Percentiles rank a stretch among this genome's conserved stretches.
These are phyloP conservation scores for Penicillium sp. DNA, from an alignment of 2,329 filamentous ascomycete species.

Conservation along the genomic window DNA sequence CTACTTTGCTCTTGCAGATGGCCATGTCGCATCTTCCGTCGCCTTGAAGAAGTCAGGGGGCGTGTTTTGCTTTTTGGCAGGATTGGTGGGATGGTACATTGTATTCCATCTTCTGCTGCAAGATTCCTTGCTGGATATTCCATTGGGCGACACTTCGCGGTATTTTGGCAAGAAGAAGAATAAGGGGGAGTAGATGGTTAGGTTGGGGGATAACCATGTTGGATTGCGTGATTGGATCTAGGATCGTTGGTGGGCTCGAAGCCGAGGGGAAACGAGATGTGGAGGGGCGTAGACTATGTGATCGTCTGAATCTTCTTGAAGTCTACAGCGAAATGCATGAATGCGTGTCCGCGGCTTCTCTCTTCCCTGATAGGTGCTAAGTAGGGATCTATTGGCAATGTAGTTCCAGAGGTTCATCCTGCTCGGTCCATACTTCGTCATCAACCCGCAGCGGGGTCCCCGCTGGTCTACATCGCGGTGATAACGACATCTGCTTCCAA, in stretches of 20 bases:
- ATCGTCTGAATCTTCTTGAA: no score
- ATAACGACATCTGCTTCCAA: constrained; percentile 21
- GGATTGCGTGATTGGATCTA: constrained; percentile 2
- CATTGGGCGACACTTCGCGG: constrained; percentile 44
- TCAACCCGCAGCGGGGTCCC: constrained; percentile 2
- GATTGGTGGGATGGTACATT: constrained; percentile 49
- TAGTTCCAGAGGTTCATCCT: no score
- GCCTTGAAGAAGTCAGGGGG: constrained; percentile 47
- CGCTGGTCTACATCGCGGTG: constrained; percentile 1
- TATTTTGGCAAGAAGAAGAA: constrained; percentile 38
- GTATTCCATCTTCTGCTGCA: constrained; percentile 45
- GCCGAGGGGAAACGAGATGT: no score
- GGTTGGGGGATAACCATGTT: no score
- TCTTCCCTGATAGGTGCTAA: no score
- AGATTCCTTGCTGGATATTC: constrained; percentile 40
- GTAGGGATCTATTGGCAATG: no score
- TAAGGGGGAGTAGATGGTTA: constrained; percentile 9
- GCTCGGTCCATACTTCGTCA: no score
- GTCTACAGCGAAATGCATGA: no score
- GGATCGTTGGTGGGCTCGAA: no score
- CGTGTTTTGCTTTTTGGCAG: constrained; percentile 48
- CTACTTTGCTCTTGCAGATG: constrained; percentile 50
- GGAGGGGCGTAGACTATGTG: no score
- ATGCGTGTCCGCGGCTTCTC: no score
- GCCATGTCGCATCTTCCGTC: constrained; percentile 30